Evolutionary conservation across 331 rosid genomes (phyloP), one percentile per base, ranked within the genome.

Genomic region (Cydonia oblonga): DNA sequence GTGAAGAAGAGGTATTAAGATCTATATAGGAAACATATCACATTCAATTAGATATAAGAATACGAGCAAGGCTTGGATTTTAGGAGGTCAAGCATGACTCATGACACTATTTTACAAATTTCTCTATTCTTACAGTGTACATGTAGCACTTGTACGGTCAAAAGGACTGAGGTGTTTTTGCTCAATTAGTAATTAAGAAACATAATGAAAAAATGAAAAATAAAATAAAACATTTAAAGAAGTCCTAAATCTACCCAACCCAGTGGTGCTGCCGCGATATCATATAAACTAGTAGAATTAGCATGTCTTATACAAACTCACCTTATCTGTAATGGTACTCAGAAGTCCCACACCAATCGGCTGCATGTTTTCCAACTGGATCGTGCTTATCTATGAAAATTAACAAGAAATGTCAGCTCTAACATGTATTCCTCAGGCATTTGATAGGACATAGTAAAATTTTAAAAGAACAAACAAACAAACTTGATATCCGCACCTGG

Each of bases 331-430:
- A 71, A 93, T 88, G 60, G 88, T 81, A 71, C 96, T 87, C 73
- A 93, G 90, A 79, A 93, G 97, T 68, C 87, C 72, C 56, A 93
- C 96, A 11, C 98, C 98, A 81, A 93, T 87, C 51, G 97, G 97
- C 86, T 83, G 96, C 96, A 93, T 86, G 87, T 73, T 85, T 87
- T 93, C 98, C 79, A 93, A 93, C 76, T 93, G 98, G 78, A 89
- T 86, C n/a, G 97, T 93, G 87, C 98, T 91, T 68, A 93, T 93
- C 98, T 93, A 90, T 54, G 35, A 75, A 58, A 66, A 76, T 56
- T 5, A 25, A 57, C 38, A 53, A 9, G 56, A 20, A 35, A 56
- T 28, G 59, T 77, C 74, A 78, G 62, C 22, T 63, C 62, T 73
- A 46, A 77, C 56, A 71, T 12, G 67, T 52, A 74, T 67, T 19